Percentiles rank a stretch among this genome's conserved stretches.
Evolutionary conservation across 768 basidiomycete species (phyloP).

Genomic region (Kwoniella newhampshirensis): DNA sequence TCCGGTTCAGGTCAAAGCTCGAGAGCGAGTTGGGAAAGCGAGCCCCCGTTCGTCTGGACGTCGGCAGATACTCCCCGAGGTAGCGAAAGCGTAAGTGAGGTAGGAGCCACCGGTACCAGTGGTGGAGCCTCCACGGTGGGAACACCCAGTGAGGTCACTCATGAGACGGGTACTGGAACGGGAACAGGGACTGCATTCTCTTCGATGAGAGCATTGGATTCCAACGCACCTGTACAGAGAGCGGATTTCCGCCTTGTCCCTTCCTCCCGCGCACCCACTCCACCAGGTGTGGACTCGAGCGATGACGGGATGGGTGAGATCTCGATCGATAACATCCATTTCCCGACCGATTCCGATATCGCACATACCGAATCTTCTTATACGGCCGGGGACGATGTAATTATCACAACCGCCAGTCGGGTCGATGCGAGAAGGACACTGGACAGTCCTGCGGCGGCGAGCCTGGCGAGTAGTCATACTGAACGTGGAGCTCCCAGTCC

Average conservation of each 20-base stretch:
- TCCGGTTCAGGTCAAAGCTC: slow-evolving; percentile 18
- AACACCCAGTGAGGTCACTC: slow-evolving; percentile 9
- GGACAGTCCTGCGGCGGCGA: slow-evolving; percentile 26
- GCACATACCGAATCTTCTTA: slow-evolving; percentile 32
- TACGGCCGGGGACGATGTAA: slow-evolving; percentile 17
- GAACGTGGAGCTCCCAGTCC: slow-evolving; percentile 15
- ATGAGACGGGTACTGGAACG: slow-evolving; percentile 9
- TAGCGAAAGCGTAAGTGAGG: slow-evolving; percentile 5
- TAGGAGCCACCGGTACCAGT: neutral
- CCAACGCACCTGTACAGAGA: slow-evolving; percentile 7
- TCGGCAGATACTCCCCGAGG: slow-evolving; percentile 16
- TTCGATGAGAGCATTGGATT: slow-evolving; percentile 21
- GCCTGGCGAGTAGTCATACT: slow-evolving; percentile 22
- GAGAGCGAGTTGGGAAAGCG: slow-evolving; percentile 44
- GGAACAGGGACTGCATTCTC: slow-evolving; percentile 25
- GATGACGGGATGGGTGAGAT: slow-evolving; percentile 7
- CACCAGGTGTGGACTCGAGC: neutral
- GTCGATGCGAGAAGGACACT: slow-evolving; percentile 37
- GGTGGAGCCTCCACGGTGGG: too few species aligned
- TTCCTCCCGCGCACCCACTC: slow-evolving; percentile 11
- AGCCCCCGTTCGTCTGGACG: slow-evolving; percentile 41
- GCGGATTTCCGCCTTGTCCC: neutral
- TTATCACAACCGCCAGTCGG: slow-evolving; percentile 39
- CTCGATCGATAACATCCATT: slow-evolving; percentile 43
- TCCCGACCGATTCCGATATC: slow-evolving; percentile 44